These are phyloP conservation scores for Calonectria crousiana DNA, from an alignment of 2,329 filamentous ascomycete species.

Conservation along the genomic window DNA sequence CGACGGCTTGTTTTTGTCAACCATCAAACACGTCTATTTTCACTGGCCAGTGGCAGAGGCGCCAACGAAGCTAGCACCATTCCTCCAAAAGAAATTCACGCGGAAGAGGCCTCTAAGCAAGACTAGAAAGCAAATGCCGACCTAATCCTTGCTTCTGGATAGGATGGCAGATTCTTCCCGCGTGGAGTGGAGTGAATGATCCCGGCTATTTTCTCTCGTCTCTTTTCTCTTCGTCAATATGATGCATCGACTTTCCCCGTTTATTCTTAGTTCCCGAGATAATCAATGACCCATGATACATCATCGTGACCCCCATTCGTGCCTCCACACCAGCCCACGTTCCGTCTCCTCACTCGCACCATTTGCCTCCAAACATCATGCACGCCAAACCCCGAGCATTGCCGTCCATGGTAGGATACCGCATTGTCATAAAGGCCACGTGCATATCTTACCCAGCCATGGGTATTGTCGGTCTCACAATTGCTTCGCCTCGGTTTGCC, in stretches of 20 bases:
- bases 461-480: constrained; percentile 5
- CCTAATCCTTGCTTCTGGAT: neutral
- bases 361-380: constrained; percentile 30
- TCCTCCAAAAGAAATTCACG: neutral
- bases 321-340: constrained; percentile 39
- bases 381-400: constrained; percentile 32
- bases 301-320: constrained; percentile 38
- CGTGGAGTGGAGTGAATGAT: neutral
- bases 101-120: neutral
- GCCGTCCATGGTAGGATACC: constrained; percentile 19
- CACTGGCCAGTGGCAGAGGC: neutral
- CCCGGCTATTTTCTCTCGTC: neutral
- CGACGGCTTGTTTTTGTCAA: neutral
- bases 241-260: constrained; percentile 1
- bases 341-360: constrained; percentile 34
- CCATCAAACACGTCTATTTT: neutral
- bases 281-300: constrained; percentile 24
- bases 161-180: neutral
- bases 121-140: constrained; percentile 9
- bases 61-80: neutral
- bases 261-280: constrained; percentile 23
- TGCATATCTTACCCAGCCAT: constrained; percentile 1
- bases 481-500: constrained; percentile 9
- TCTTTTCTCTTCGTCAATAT: neutral
- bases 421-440: constrained; percentile 7